Evolutionary conservation across 495 filamentous ascomycete genomes (phyloP).

Genomic region (Penicillium simplicissimum): DNA sequence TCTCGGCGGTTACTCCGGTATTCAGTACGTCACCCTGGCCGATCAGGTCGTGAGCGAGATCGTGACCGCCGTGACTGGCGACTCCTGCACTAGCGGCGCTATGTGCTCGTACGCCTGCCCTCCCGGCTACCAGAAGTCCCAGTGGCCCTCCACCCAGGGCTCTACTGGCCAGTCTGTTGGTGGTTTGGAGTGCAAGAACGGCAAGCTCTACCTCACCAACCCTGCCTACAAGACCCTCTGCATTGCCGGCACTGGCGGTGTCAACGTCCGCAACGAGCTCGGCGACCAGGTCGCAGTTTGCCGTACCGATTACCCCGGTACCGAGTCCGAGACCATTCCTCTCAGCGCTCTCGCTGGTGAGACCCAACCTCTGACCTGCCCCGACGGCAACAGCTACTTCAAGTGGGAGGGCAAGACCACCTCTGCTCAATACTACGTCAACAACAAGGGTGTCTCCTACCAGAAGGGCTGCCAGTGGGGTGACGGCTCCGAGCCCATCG

Average conservation of each 20-base stretch:
- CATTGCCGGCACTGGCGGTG: conserved; percentile 66
- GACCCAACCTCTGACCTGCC: conserved; percentile 67
- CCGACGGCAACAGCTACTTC: conserved; percentile 70
- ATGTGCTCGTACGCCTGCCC: conserved; percentile 97
- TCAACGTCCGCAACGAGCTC: conserved; percentile 74
- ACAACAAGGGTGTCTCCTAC: conserved; percentile 67
- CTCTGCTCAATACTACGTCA: conserved; percentile 96
- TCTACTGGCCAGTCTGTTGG: conserved; percentile 82
- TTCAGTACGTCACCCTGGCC: conserved; percentile 59
- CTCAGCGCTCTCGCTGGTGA: conserved; percentile 58
- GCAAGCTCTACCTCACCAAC: conserved; percentile 79
- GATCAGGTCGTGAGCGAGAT: conserved; percentile 57
- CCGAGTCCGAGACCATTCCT: conserved; percentile 82
- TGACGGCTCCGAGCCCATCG: conserved; percentile 57
- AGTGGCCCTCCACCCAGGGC: conserved; percentile 86
- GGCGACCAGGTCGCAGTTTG: conserved; percentile 68
- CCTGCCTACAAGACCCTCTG: conserved; percentile 68
- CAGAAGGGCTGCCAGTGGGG: conserved; percentile 81
- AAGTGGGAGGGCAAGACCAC: conserved; percentile 70
- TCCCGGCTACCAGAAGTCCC: conserved; percentile 84
- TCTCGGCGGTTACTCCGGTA: conserved; percentile 76
- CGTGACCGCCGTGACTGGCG: conserved; percentile 57
- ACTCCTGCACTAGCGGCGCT: conserved; percentile 57
- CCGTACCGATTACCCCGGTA: conserved; percentile 94
- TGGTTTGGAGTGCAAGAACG: conserved; percentile 74